Base-by-base conservation (phyloP, 1,284 basidiomycete species). In the Sanghuangporus baumii region DNA sequence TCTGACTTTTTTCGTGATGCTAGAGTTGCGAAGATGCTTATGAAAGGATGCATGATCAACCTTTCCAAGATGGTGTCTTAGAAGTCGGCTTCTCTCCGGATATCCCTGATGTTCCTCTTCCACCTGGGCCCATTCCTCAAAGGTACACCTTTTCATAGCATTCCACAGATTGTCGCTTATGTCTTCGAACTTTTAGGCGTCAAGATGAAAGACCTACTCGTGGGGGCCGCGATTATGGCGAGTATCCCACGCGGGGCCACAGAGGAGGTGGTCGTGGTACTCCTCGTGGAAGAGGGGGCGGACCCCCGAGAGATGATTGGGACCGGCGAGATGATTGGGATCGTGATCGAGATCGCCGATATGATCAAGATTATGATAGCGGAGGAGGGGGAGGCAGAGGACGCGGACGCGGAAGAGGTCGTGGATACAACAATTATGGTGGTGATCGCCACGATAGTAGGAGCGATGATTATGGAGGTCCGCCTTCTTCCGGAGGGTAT, bases 71-170 rank as follows among this genome's bases (percentile, higher is more conserved):
- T 68, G 94, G 96, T 16, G 83, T 88, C 0, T 88, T 98, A 83
- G 89, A 94, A 55, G 85, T 98, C 57, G 80, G 85, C 2, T 94
- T 91, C 69, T 88, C 91, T n/a, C 97, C 94, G 89, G 94, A 98
- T 67, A 77, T 76, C 41, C 79, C 77, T 38, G 77, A 76, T 57
- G 66, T 69, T 8, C 69, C 73, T 55, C 65, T 72, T 47, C 70
- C 69, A 40, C 68, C 76, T 63, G 69, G 78, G 62, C 68, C 76
- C 64, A 69, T 76, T 62, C 70, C 77, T 65, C 65, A 74, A 74
- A 66, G 75, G 78, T 68, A 70, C 69, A 38, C 75, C 72, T 65
- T 71, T 74, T 74, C 76, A 68, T 57, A 64, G 62, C n/a, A n/a
- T 11, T 57, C 16, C 18, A 23, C 37, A 46, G 23, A 6, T 18